Evolutionary conservation across 1,139 yeast genomes (phyloP).

Genomic region (Taiozyma sp.): DNA sequence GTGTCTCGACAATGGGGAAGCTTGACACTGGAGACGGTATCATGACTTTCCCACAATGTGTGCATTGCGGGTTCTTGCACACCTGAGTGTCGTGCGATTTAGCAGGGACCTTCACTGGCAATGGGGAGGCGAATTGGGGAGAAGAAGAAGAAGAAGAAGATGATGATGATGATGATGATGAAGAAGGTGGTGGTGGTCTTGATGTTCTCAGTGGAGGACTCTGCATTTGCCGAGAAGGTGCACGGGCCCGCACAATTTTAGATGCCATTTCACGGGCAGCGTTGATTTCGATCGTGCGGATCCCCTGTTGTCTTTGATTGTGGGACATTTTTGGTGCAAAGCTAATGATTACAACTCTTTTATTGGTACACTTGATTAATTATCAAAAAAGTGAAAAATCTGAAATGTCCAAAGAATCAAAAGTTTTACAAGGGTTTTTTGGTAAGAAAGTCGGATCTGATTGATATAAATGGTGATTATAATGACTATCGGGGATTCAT

Average conservation of each 20-base stretch:
- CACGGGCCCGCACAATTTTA: constrained; percentile 27
- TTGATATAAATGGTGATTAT: too few species aligned
- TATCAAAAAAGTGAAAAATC: too few species aligned
- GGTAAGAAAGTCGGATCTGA: too few species aligned
- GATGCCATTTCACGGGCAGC: constrained; percentile 61
- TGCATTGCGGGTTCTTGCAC: constrained; percentile 42
- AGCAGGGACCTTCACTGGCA: constrained; percentile 16
- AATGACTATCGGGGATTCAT: too few species aligned
- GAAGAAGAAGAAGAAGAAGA: neutral
- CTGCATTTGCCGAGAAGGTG: neutral
- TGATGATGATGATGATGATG: too few species aligned
- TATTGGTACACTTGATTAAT: too few species aligned
- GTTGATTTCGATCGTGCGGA: constrained; percentile 52
- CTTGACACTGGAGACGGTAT: constrained; percentile 69
- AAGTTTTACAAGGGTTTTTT: too few species aligned
- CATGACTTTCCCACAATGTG: constrained; percentile 62
- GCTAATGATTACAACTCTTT: too few species aligned
- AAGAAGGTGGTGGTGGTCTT: neutral
- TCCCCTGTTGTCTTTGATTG: constrained; percentile 27
- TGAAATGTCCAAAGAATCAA: too few species aligned
- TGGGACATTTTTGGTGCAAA: neutral
- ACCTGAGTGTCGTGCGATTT: constrained; percentile 20
- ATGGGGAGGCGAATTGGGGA: neutral
- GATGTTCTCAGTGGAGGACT: neutral
- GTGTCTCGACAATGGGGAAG: constrained; percentile 55